phyloP scores from a whole-genome alignment of 805 yeast species.

The Candida boidinii region DNA sequence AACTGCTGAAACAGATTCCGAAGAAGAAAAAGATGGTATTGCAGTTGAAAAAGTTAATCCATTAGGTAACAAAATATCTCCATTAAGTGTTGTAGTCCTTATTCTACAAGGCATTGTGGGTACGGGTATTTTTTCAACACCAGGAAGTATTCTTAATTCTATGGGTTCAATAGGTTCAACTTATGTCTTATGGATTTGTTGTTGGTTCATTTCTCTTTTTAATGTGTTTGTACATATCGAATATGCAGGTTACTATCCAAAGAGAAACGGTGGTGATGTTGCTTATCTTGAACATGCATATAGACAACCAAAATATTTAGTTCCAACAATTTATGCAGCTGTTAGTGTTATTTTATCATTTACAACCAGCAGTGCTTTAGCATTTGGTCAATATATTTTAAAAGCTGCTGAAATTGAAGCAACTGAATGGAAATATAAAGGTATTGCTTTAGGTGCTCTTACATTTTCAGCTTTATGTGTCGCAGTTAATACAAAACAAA shows the following conservation, averaged over 20 bases:
- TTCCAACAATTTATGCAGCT: conserved; percentile 59
- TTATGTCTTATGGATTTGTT: conserved; percentile 34
- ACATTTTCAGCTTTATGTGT: conserved; percentile 63
- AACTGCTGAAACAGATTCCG: too few relatives aligned
- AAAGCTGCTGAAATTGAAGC: conserved; percentile 63
- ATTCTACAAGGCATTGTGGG: conserved; percentile 66
- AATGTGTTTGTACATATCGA: conserved; percentile 31
- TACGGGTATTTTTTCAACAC: conserved; percentile 70
- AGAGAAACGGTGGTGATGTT: conserved; percentile 79
- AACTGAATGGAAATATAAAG: conserved; percentile 71
- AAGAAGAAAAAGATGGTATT: conserved; percentile 23
- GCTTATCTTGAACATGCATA: conserved; percentile 69
- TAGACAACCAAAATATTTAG: conserved; percentile 58
- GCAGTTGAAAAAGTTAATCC: conserved; percentile 31
- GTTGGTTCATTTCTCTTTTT: conserved; percentile 30
- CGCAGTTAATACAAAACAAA: conserved; percentile 51
- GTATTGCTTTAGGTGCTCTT: conserved; percentile 66
- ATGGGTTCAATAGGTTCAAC: conserved; percentile 36
- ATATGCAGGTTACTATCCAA: conserved; percentile 32
- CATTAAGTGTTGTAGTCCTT: conserved; percentile 43
- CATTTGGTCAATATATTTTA: conserved; percentile 69
- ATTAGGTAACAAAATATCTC: conserved; percentile 27
- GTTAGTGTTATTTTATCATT: conserved; percentile 72
- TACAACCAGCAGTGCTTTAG: conserved; percentile 80
- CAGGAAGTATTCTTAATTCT: conserved; percentile 46